Conservation (phyloP, 1,284 basidiomycete species). For the Moesziomyces parantarcticus region DNA sequence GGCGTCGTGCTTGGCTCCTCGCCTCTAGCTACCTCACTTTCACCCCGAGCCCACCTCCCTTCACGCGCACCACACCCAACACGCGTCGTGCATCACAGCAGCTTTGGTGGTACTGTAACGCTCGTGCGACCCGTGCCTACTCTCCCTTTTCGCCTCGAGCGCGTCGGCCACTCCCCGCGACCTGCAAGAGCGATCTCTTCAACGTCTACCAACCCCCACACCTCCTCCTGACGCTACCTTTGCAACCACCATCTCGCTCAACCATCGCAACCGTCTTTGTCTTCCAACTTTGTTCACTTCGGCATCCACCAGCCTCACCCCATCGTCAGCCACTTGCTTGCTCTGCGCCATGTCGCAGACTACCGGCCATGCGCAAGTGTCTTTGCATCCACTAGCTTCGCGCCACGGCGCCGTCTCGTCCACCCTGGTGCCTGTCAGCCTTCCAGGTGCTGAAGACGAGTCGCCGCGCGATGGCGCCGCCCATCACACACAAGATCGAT, state of each 20-base stretch:
- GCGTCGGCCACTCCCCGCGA: too few relatives aligned
- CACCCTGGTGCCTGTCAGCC: slow-evolving; percentile 48
- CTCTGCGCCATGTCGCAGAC: slow-evolving; percentile 38
- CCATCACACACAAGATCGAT: neutral
- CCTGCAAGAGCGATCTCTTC: too few relatives aligned
- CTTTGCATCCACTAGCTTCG: slow-evolving; percentile 58
- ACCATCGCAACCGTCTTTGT: too few relatives aligned
- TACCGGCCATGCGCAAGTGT: slow-evolving; percentile 44
- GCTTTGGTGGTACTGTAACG: too few relatives aligned
- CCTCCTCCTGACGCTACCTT: too few relatives aligned
- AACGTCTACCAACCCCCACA: too few relatives aligned
- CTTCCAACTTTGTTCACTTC: neutral
- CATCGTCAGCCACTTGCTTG: neutral
- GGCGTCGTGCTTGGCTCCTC: neutral
- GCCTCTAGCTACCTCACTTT: neutral
- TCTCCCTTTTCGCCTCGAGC: too few relatives aligned
- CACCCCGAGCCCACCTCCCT: too few relatives aligned
- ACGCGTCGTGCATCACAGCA: too few relatives aligned
- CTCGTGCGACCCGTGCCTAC: too few relatives aligned
- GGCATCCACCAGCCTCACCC: neutral
- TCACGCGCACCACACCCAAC: too few relatives aligned
- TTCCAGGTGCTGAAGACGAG: slow-evolving; percentile 2
- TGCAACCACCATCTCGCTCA: too few relatives aligned
- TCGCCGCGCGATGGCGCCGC: neutral
- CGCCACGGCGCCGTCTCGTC: slow-evolving; percentile 49